A percentile compares a stretch with the other conserved stretches of the same genome.
Evolutionary conservation across 495 filamentous ascomycete species (phyloP).

Genomic region (Daldinia decipiens): DNA sequence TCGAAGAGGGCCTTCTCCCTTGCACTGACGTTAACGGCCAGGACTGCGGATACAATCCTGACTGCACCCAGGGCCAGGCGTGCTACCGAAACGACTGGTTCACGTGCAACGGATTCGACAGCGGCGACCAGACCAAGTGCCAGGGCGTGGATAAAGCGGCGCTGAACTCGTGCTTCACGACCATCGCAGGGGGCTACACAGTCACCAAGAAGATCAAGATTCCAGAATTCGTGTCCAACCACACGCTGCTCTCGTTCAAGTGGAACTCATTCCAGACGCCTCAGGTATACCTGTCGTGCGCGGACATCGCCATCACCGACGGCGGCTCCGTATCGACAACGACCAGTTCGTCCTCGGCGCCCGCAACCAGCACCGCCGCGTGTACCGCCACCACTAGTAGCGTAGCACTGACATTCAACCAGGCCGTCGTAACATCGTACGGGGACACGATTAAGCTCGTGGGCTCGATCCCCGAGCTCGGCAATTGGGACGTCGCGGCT

Average conservation of each 20-base stretch:
- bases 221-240: slow-evolving; percentile 56
- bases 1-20: slow-evolving; percentile 58
- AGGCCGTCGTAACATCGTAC: slow-evolving; percentile 58
- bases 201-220: slow-evolving; percentile 66
- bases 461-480: slow-evolving; percentile 61
- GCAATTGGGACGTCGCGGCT: slow-evolving; percentile 57
- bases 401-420: slow-evolving; percentile 61
- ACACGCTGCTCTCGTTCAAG: slow-evolving; percentile 64
- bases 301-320: slow-evolving; percentile 61
- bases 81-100: slow-evolving; percentile 69
- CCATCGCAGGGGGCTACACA: slow-evolving; percentile 64
- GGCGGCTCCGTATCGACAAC: slow-evolving; percentile 39
- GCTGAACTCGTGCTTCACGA: slow-evolving; percentile 60
- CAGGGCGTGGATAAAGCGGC: slow-evolving; percentile 62
- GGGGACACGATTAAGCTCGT: slow-evolving; percentile 63
- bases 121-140: slow-evolving; percentile 50
- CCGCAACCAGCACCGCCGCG: slow-evolving; percentile 21
- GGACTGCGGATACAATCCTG: slow-evolving; percentile 61
- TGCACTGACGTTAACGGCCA: slow-evolving; percentile 66
- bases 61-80: slow-evolving; percentile 57
- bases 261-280: slow-evolving; percentile 68
- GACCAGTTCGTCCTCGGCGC: slow-evolving; percentile 41
- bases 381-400: slow-evolving; percentile 19
- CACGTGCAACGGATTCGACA: slow-evolving; percentile 62
- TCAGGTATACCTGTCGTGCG: slow-evolving; percentile 66